Evolutionary conservation across 176 grass and related monocot genomes (phyloP), one percentile per base, ranked within the genome.

Genomic region (Rhipidocladum racemiflorum): DNA sequence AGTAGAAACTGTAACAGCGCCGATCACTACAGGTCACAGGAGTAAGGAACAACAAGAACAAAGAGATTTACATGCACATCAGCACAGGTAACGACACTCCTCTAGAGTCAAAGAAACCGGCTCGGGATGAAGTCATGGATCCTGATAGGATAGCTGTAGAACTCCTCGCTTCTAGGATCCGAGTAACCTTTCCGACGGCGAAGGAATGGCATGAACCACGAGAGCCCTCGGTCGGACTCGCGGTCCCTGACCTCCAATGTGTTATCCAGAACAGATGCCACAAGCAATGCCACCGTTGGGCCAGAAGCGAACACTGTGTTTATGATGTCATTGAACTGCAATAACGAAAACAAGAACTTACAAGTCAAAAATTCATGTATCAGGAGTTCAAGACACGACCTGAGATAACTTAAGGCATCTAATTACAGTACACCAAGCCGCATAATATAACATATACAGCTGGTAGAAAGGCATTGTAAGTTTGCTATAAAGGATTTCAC

Each of bases 291-390:
- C 83, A 99, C 91, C 0, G 85, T 87, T 16, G 85, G 86, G n/a
- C 82, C 91, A 20, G 97, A 99, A 51, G 87, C 87, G 38, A 99
- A 99, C 48, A 99, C 67, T 0, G 91, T 91, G 82, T 99, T 99
- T 81, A 99, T 85, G 77, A 99, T 92, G 72, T 96, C 97, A 38
- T 99, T 99, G 83, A 99, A 99, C 97, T 99, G 97, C 68, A 82
- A 64, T 17, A 16, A 75, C 14, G 32, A n/a, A 53, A 56, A 28
- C 9, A 30, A 25, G 21, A 44, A 42, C 18, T 51, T 60, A 42
- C 14, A 68, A 28, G 67, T 78, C 21, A 68, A 29, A 29, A 24
- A 28, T 78, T 78, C 73, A 68, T 7, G 60, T 3, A 60, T 7
- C 42, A 63, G 30, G 48, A 66, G 7, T 82, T 16, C 49, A 86